Conservation (phyloP, 768 basidiomycete genomes). For the Chalciporus sphaerocephalus region DNA sequence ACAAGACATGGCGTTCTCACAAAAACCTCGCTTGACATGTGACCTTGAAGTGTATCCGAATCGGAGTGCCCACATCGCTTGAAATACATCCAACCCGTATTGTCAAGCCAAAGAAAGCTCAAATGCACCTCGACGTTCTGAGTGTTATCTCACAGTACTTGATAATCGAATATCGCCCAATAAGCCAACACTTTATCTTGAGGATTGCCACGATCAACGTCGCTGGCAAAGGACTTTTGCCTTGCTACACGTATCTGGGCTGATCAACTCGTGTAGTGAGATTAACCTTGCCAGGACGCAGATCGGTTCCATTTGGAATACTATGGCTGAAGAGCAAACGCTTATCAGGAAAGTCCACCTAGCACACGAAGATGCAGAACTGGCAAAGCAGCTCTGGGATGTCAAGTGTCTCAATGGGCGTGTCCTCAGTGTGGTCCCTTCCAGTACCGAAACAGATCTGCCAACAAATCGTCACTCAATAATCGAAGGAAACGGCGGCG, state of each 20-base stretch:
- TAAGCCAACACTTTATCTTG: neutral
- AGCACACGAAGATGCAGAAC: conserved; percentile 24
- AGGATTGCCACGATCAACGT: too few species aligned
- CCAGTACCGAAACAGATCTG: conserved; percentile 2
- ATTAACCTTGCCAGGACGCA: neutral
- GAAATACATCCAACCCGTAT: too few species aligned
- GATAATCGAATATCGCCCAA: neutral
- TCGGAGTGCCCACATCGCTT: too few species aligned
- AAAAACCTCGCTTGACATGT: conserved; percentile 18
- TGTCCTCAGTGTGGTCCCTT: conserved; percentile 23
- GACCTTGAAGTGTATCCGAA: too few species aligned
- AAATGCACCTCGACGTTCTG: too few species aligned
- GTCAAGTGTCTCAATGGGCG: conserved; percentile 29
- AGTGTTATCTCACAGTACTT: neutral
- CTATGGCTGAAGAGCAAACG: conserved; percentile 4
- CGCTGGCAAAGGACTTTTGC: too few species aligned
- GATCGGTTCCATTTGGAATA: neutral
- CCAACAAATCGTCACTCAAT: neutral
- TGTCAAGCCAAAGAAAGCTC: too few species aligned
- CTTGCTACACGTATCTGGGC: neutral
- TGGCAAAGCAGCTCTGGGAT: conserved; percentile 30
- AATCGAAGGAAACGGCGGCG: conserved; percentile 25
- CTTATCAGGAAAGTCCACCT: conserved; percentile 30
- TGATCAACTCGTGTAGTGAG: neutral
- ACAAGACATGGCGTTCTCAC: conserved; percentile 36